Evolutionary conservation across 2,329 filamentous ascomycete species (phyloP), one percentile per base, ranked within the genome.

Genomic region (Lachnellula cervina): DNA sequence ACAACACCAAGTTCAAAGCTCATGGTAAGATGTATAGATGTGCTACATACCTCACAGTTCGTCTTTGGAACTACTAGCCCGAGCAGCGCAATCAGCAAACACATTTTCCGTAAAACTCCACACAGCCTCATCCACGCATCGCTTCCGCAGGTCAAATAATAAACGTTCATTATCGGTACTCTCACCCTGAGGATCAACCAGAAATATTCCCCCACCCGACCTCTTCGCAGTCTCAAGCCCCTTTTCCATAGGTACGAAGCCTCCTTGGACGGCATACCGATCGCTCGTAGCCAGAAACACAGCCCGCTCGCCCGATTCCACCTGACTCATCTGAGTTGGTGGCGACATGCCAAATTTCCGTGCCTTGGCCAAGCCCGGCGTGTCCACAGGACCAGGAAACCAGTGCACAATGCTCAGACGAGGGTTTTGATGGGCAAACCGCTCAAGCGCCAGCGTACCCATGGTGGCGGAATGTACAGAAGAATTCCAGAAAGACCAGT

Each of bases 401-500:
- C 60, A 59, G 54, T 74, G 71, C 2, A 73, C 52, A 50, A 73
- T 72, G 1, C 62, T 66, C n/a, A 73, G 63, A 9, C 69, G 66
- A 0, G 76, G 76, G 35, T 78, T 73, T 14, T 55, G 46, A 3
- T 68, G 64, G 0, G 77, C 74, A 5, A 82, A 63, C 8, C 75
- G 71, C 46, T 79, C 77, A 35, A 77, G 62, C 0, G 69, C 65
- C 0, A 81, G 68, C 7, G 77, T 77, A 53, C 74, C 75, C 68
- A 81, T 77, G 23, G 74, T 73, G 50, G 72, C 72, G 4, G 75
- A 64, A 45, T 81, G 77, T 9, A 71, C 74, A 16, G 75, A 74
- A 7, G 68, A 62, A 1, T 68, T 72, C 35, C 35, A 63, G 62
- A 70, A 64, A 57, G 64, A 70, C 61, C 68, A 65, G 52, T 65